These are phyloP conservation scores for Aquilaria yunnanensis DNA, from an alignment of 345 rosid species.

Conservation along the genomic window DNA sequence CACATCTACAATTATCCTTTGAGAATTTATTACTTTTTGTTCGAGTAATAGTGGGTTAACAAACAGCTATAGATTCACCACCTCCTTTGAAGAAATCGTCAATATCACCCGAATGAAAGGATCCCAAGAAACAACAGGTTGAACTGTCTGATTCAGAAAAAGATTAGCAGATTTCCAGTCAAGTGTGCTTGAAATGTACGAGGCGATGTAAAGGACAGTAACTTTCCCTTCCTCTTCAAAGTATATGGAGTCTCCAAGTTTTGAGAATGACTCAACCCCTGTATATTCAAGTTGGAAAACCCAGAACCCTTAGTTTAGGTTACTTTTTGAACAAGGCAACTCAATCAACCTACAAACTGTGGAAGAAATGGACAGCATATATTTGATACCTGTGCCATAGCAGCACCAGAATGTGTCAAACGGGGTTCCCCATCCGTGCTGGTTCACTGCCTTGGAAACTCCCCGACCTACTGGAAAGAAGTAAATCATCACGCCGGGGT, in stretches of 20 bases:
- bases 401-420: slow-evolving; percentile 87
- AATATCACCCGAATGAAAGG: slow-evolving; percentile 47
- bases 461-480: slow-evolving; percentile 83
- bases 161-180: slow-evolving; percentile 54
- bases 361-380: background rate
- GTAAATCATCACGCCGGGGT: slow-evolving; percentile 93
- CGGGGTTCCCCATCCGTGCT: slow-evolving; percentile 84
- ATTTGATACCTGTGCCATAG: slow-evolving; percentile 76
- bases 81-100: slow-evolving; percentile 36
- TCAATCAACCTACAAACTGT: background rate
- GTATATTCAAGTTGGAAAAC: background rate
- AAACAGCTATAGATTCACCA: background rate
- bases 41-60: background rate
- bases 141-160: slow-evolving; percentile 46
- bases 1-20: background rate
- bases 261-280: slow-evolving; percentile 81
- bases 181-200: slow-evolving; percentile 63
- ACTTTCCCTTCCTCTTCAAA: slow-evolving; percentile 56
- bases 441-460: slow-evolving; percentile 63
- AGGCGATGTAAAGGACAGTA: slow-evolving; percentile 64
- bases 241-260: slow-evolving; percentile 81
- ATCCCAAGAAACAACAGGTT: slow-evolving; percentile 53
- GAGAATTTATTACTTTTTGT: too few species aligned
- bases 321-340: background rate
- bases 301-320: background rate